phyloP scores from a whole-genome alignment of 1,284 basidiomycete genomes.

The Ceratobasidium sp. region DNA sequence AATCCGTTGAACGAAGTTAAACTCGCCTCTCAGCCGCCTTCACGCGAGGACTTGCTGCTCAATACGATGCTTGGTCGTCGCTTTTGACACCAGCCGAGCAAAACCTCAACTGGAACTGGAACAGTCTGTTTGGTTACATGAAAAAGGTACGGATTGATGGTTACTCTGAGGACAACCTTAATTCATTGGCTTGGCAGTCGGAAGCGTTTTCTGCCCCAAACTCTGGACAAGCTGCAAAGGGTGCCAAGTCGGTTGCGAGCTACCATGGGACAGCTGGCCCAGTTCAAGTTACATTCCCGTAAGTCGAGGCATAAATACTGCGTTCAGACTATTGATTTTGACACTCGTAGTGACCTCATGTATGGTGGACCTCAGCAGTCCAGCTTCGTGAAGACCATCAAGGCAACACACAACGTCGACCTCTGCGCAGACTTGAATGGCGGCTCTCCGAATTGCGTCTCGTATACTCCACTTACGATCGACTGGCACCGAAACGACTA shows the following conservation, averaged over 20 bases:
- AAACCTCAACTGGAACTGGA: conserved; percentile 68
- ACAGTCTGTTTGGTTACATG: conserved; percentile 65
- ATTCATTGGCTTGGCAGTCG: conserved; percentile 53
- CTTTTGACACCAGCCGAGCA: conserved; percentile 65
- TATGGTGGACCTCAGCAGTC: conserved; percentile 69
- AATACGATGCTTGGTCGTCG: conserved; percentile 69
- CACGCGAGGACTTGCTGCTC: conserved; percentile 67
- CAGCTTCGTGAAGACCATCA: conserved; percentile 65
- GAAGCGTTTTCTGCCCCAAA: conserved; percentile 71
- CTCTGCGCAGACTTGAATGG: conserved; percentile 67
- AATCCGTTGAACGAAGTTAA: background rate
- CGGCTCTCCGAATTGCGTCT: conserved; percentile 70
- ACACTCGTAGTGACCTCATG: conserved; percentile 63
- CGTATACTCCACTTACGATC: conserved; percentile 63
- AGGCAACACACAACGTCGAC: conserved; percentile 52
- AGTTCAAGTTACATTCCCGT: conserved; percentile 63
- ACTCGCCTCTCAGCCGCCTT: background rate
- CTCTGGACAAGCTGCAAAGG: conserved; percentile 62
- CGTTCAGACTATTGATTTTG: background rate
- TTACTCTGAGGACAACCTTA: background rate
- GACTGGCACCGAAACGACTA: conserved; percentile 57
- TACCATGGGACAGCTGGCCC: conserved; percentile 69
- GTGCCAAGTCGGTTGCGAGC: conserved; percentile 61
- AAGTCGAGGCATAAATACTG: conserved; percentile 37
- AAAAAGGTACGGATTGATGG: conserved; percentile 60